Percentiles rank a stretch among this genome's conserved stretches.
phyloP scores from a whole-genome alignment of 23 red algal species.

The Pyropia yezoensis region DNA sequence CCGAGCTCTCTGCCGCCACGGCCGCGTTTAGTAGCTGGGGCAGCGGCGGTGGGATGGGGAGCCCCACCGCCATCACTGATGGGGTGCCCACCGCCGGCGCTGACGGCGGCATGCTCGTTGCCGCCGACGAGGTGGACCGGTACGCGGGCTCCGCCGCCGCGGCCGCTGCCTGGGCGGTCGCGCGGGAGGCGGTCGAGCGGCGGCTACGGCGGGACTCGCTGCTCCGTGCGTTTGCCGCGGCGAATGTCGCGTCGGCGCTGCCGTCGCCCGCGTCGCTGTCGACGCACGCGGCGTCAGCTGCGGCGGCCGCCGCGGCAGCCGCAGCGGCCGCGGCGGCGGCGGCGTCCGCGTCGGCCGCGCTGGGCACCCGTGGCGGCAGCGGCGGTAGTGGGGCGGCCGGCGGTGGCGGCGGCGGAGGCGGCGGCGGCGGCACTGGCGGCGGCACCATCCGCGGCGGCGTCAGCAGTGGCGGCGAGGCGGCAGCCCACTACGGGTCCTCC shows the following conservation, averaged over 20 bases:
- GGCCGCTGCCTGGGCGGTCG: constrained; percentile 60
- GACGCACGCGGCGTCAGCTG: neutral
- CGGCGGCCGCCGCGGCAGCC: too few species aligned
- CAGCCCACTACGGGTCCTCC: constrained; percentile 8
- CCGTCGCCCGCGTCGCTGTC: too few species aligned
- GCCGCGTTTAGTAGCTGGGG: constrained; percentile 3
- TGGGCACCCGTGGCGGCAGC: neutral
- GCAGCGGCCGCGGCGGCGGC: too few species aligned
- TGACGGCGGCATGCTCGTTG: neutral
- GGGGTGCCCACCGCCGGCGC: constrained; percentile 1
- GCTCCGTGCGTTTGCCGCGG: constrained; percentile 46
- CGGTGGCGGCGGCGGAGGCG: too few species aligned
- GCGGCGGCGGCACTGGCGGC: too few species aligned
- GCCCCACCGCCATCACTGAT: constrained; percentile 5
- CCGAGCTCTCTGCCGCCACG: constrained; percentile 6
- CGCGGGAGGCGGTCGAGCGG: constrained; percentile 52
- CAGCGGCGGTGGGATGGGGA: neutral
- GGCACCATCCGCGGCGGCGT: too few species aligned
- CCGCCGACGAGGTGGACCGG: constrained; percentile 22
- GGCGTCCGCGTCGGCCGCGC: too few species aligned
- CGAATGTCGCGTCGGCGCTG: constrained; percentile 31
- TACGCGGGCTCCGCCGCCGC: constrained; percentile 57
- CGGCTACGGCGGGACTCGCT: constrained; percentile 59
- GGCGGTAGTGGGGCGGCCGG: neutral
- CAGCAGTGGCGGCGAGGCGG: neutral